Conservation (phyloP, 345 rosid species). For the Pistacia vera region DNA sequence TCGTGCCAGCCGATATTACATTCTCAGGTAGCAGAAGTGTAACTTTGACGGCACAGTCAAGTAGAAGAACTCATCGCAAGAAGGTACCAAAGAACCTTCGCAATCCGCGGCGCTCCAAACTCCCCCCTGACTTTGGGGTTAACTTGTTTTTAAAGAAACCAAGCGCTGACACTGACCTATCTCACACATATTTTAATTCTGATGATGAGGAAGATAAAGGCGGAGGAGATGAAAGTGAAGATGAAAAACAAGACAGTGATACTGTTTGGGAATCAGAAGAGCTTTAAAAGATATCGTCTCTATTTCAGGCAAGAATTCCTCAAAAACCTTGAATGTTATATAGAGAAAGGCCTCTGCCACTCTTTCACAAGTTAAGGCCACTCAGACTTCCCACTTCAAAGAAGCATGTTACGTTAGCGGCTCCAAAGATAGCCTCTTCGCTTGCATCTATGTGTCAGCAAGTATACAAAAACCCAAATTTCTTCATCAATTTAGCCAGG, state of each 20-base stretch:
- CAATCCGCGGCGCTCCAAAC: constrained; percentile 67
- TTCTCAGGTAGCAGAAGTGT: background rate
- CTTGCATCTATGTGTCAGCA: constrained; percentile 45
- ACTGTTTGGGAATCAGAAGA: constrained; percentile 69
- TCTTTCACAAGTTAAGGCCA: constrained; percentile 69
- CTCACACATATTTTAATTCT: constrained; percentile 21
- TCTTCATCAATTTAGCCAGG: constrained; percentile 70
- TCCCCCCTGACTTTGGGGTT: constrained; percentile 86
- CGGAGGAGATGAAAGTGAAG: constrained; percentile 17
- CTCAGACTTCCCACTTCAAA: constrained; percentile 66
- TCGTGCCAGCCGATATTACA: background rate
- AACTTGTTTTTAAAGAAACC: constrained; percentile 77
- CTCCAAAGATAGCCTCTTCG: constrained; percentile 24
- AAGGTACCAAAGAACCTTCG: constrained; percentile 64
- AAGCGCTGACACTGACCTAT: constrained; percentile 16
- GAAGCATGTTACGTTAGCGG: constrained; percentile 31
- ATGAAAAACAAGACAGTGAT: constrained; percentile 10
- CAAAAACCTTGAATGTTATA: constrained; percentile 62
- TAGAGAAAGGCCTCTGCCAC: constrained; percentile 76
- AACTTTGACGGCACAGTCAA: constrained; percentile 24
- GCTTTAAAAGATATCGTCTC: constrained; percentile 74
- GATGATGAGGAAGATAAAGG: constrained; percentile 29
- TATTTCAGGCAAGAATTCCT: constrained; percentile 73
- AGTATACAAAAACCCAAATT: constrained; percentile 57
- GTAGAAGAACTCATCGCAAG: constrained; percentile 34